Percentiles rank a stretch among this genome's conserved stretches.
These are phyloP conservation scores for Pichia ethanolica DNA, from an alignment of 805 yeast species.

Conservation along the genomic window DNA sequence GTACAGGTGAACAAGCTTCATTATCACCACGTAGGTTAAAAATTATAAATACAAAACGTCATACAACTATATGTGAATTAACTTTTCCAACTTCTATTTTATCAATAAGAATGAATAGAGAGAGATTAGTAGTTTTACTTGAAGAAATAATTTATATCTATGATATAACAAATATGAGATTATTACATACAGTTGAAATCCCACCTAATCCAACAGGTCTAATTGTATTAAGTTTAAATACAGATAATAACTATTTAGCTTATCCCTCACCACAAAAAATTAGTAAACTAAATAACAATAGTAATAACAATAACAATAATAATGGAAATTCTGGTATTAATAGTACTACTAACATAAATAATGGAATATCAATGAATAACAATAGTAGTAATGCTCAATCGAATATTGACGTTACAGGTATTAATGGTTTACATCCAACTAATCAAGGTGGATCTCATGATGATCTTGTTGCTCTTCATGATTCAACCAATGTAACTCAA, in stretches of 20 bases:
- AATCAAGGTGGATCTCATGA: constrained; percentile 1
- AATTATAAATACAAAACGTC: constrained; percentile 71
- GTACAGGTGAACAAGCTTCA: constrained; percentile 66
- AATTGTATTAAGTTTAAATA: constrained; percentile 51
- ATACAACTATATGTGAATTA: constrained; percentile 73
- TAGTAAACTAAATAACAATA: constrained; percentile 17
- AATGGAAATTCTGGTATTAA: too few species aligned
- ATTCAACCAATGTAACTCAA: not conserved
- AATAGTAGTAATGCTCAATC: not conserved
- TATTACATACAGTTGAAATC: constrained; percentile 67
- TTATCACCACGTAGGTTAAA: constrained; percentile 79
- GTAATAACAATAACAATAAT: not conserved
- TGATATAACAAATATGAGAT: constrained; percentile 83
- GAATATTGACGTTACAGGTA: constrained; percentile 3
- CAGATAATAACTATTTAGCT: constrained; percentile 49
- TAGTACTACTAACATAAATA: not conserved
- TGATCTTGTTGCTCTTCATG: not conserved
- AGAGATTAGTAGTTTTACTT: constrained; percentile 72
- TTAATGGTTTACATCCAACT: constrained; percentile 13
- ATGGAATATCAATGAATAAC: too few species aligned
- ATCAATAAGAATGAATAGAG: constrained; percentile 73
- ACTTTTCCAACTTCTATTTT: constrained; percentile 78
- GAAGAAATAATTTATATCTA: constrained; percentile 82
- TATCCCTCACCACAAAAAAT: constrained; percentile 71
- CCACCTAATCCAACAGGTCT: constrained; percentile 52